Evolutionary conservation across 1,284 basidiomycete genomes (phyloP).

Genomic region (Cryptococcus sp.): DNA sequence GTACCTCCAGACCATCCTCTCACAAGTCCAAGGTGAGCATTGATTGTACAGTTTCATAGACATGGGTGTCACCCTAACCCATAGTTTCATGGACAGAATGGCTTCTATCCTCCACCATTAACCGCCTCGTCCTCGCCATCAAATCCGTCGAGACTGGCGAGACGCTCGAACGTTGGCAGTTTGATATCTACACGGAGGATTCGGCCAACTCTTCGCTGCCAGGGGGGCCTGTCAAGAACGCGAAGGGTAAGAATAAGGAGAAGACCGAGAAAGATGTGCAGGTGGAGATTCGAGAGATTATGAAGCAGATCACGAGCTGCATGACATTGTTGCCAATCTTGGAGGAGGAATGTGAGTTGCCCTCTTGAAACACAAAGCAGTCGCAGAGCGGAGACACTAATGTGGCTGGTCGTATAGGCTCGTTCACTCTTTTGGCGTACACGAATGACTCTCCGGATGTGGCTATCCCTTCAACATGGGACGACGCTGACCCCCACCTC

Average conservation of each 20-base stretch:
- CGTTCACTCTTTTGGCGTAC: slow-evolving; percentile 91
- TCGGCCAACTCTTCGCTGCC: slow-evolving; percentile 9
- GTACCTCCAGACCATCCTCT: slow-evolving; percentile 87
- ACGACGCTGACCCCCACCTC: slow-evolving; percentile 88
- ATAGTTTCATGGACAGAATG: slow-evolving; percentile 59
- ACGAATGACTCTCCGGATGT: slow-evolving; percentile 72
- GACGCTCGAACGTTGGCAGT: slow-evolving; percentile 96
- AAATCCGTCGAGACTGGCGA: slow-evolving; percentile 89
- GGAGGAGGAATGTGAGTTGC: slow-evolving; percentile 82
- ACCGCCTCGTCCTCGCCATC: slow-evolving; percentile 90
- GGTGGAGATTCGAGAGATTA: slow-evolving; percentile 93
- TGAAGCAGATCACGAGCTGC: slow-evolving; percentile 96
- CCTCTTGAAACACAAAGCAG: neutral
- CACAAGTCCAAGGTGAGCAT: slow-evolving; percentile 79
- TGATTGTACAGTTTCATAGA: neutral
- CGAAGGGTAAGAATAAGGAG: slow-evolving; percentile 30
- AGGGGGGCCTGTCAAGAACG: slow-evolving; percentile 8
- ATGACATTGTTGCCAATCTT: slow-evolving; percentile 95
- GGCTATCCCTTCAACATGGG: slow-evolving; percentile 69
- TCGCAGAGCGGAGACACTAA: neutral
- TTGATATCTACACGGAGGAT: slow-evolving; percentile 78
- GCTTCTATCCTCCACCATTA: slow-evolving; percentile 85
- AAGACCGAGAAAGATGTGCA: slow-evolving; percentile 81
- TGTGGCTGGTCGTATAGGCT: slow-evolving; percentile 44
- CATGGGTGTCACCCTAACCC: neutral